Conservation (phyloP, 305 asterid species). For the Fraxinus xanthoxyloides region DNA sequence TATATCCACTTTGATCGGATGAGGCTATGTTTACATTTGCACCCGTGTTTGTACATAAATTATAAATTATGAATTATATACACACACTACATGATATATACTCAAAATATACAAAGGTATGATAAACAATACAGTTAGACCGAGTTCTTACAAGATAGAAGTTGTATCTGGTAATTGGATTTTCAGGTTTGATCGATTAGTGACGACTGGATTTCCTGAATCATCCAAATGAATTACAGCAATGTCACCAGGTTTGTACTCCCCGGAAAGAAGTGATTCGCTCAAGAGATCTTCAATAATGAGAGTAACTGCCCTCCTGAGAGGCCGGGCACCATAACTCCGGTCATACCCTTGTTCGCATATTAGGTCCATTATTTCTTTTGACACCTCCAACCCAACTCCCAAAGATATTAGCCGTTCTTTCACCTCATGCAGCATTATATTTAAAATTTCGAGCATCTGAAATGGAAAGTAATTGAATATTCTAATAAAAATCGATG, state of each 20-base stretch:
- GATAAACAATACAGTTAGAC: background rate
- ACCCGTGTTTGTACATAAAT: conserved; percentile 16
- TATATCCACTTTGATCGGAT: background rate
- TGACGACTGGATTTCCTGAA: conserved; percentile 69
- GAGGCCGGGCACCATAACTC: conserved; percentile 92
- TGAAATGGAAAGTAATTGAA: conserved; percentile 26
- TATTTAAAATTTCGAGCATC: conserved; percentile 80
- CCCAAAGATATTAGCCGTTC: conserved; percentile 65
- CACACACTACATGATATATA: conserved; percentile 24
- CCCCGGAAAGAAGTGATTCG: conserved; percentile 78
- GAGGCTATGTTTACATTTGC: conserved; percentile 15
- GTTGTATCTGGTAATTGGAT: conserved; percentile 62
- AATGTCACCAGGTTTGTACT: conserved; percentile 61
- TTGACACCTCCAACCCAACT: conserved; percentile 76
- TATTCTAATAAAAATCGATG: background rate
- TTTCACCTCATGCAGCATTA: conserved; percentile 78
- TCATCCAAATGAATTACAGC: conserved; percentile 68
- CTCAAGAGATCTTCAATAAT: conserved; percentile 75
- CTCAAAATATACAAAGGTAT: conserved; percentile 15
- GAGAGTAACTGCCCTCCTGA: conserved; percentile 77
- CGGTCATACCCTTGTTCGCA: conserved; percentile 89
- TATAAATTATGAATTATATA: conserved; percentile 15
- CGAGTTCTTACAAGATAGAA: conserved; percentile 33
- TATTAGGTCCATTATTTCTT: conserved; percentile 61
- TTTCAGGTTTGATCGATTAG: conserved; percentile 45